Evolutionary conservation across 169 alveolate species (phyloP).

Genomic region (Plasmodium berghei): DNA sequence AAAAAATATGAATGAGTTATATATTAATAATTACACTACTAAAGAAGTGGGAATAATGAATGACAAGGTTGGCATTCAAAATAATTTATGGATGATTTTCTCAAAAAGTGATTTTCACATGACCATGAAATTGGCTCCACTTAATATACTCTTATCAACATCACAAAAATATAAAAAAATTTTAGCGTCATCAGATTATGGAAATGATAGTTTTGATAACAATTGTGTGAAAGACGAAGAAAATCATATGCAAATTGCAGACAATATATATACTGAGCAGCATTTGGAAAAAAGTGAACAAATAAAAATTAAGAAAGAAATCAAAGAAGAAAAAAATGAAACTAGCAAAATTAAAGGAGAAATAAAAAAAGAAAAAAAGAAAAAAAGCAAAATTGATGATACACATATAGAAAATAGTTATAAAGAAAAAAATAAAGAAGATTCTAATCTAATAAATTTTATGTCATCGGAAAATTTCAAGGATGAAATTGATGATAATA

Average conservation of each 20-base stretch:
- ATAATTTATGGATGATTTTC: constrained; percentile 48
- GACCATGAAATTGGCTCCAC: constrained; percentile 12
- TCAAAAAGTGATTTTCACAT: constrained; percentile 28
- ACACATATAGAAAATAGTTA: background rate
- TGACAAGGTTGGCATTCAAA: constrained; percentile 10
- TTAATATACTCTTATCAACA: constrained; percentile 23
- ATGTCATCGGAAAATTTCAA: no score
- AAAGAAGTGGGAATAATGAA: background rate
- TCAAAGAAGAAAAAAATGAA: no score
- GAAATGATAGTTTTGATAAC: background rate
- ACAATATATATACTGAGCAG: no score
- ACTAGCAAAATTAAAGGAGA: background rate
- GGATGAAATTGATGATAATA: background rate
- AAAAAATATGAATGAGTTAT: background rate
- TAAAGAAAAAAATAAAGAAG: no score
- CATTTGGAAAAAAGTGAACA: no score
- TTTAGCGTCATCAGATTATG: background rate
- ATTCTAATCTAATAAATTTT: no score
- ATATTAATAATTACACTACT: background rate
- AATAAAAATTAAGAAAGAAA: no score
- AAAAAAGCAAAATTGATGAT: background rate
- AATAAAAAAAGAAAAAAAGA: background rate
- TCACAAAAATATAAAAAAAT: background rate
- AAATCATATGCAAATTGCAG: no score
- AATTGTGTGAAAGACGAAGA: no score